A percentile compares a stretch with the other conserved stretches of the same genome.
phyloP scores from a whole-genome alignment of 306 rosid genomes.

The Arachis stenosperma region DNA sequence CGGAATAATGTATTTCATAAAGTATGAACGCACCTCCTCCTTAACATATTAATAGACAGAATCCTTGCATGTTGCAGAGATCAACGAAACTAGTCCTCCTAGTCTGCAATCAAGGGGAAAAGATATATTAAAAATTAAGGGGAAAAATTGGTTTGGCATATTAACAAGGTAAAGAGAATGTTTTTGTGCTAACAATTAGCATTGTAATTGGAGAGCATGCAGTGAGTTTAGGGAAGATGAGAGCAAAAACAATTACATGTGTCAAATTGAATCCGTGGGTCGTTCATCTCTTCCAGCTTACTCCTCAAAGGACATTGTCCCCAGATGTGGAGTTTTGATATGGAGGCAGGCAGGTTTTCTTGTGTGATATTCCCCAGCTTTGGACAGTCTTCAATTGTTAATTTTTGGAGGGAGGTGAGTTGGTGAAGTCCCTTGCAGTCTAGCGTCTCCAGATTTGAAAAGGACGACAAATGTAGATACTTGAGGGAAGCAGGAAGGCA shows the following conservation, averaged over 20 bases:
- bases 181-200: too few species aligned
- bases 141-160: too few species aligned
- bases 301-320: background rate
- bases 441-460: background rate
- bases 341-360: background rate
- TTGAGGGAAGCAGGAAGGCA: too few species aligned
- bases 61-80: constrained; percentile 73
- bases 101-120: constrained; percentile 45
- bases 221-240: too few species aligned
- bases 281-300: too few species aligned
- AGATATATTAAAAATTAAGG: too few species aligned
- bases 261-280: background rate
- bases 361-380: background rate
- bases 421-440: background rate
- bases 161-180: too few species aligned
- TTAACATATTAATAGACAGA: constrained; percentile 66
- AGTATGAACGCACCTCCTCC: too few species aligned
- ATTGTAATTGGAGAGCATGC: too few species aligned
- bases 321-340: background rate
- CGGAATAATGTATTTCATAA: too few species aligned
- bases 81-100: constrained; percentile 57
- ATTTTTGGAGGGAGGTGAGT: background rate
- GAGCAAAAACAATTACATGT: background rate
- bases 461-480: too few species aligned
- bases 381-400: background rate